Percentiles rank a stretch among this genome's conserved stretches.
Evolutionary conservation across 352 stramenopile genomes (phyloP).

Genomic region (Thraustochytrium striatum): DNA sequence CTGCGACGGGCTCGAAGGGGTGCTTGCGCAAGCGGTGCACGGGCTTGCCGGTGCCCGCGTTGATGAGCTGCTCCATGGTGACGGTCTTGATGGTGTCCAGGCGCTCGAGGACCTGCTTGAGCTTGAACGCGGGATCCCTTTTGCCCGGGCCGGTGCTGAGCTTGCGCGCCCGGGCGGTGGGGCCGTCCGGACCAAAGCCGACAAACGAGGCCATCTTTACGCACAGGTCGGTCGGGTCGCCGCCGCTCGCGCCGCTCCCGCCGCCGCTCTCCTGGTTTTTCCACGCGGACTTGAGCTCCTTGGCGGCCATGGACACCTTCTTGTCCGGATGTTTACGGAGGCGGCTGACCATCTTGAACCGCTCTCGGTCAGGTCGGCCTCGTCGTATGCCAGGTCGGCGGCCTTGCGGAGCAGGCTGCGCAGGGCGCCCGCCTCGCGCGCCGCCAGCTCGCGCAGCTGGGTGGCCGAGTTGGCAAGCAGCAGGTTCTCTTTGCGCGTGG

Average conservation of each 20-base stretch:
- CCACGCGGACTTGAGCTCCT: slow-evolving; percentile 34
- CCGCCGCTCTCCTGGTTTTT: slow-evolving; percentile 1
- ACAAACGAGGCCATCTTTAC: slow-evolving; percentile 38
- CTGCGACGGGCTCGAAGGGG: slow-evolving; percentile 19
- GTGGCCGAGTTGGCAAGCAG: background rate
- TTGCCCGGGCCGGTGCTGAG: background rate
- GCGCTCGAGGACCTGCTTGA: slow-evolving; percentile 37
- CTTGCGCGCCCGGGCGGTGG: background rate
- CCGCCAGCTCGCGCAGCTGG: background rate
- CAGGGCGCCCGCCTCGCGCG: background rate
- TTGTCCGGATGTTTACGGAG: slow-evolving; percentile 47
- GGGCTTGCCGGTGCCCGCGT: slow-evolving; percentile 25
- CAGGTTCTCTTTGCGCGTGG: slow-evolving; percentile 16
- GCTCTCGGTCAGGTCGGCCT: too few species aligned
- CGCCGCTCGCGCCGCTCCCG: background rate
- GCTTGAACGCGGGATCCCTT: slow-evolving; percentile 16
- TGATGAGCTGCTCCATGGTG: slow-evolving; percentile 2
- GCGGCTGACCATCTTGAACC: slow-evolving; percentile 26
- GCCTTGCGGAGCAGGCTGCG: too few species aligned
- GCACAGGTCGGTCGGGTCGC: slow-evolving; percentile 26
- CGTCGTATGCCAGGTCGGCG: too few species aligned
- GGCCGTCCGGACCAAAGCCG: slow-evolving; percentile 1
- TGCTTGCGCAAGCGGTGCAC: slow-evolving; percentile 30
- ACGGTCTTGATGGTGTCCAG: slow-evolving; percentile 45
- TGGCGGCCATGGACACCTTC: slow-evolving; percentile 20